Evolutionary conservation across 805 yeast genomes (phyloP).

Genomic region (Metschnikowia bowlesiae): DNA sequence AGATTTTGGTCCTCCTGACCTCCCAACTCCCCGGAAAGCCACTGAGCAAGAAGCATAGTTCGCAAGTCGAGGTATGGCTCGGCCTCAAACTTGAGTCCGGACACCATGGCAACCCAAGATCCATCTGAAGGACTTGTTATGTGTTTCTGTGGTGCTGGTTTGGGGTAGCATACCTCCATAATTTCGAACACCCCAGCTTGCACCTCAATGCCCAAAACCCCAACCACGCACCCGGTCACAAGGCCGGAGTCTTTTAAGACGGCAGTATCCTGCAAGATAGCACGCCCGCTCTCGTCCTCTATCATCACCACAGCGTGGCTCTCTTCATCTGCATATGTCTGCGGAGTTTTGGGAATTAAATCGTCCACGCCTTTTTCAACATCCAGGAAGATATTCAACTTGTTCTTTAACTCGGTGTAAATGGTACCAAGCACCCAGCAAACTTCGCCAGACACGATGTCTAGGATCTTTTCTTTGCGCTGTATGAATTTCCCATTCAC

Average conservation of each 20-base stretch:
- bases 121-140: conserved; percentile 8
- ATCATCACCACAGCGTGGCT: conserved; percentile 55
- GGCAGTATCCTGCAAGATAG: conserved; percentile 60
- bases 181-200: conserved; percentile 81
- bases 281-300: conserved; percentile 92
- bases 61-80: conserved; percentile 40
- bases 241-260: conserved; percentile 51
- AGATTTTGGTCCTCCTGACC: conserved; percentile 21
- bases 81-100: conserved; percentile 65
- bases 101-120: conserved; percentile 54
- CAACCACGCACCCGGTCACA: conserved; percentile 89
- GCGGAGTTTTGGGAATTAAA: conserved; percentile 39
- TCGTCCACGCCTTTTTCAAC: conserved; percentile 60
- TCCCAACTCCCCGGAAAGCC: conserved; percentile 66
- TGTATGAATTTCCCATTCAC: conserved; percentile 30
- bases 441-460: conserved; percentile 55
- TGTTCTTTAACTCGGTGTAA: conserved; percentile 75
- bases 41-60: conserved; percentile 61
- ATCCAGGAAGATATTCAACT: conserved; percentile 81
- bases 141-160: conserved; percentile 52
- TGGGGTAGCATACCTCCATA: conserved; percentile 74
- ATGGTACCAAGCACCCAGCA: conserved; percentile 88
- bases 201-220: conserved; percentile 79
- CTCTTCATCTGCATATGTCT: conserved; percentile 37
- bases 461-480: conserved; percentile 46